Base-by-base conservation (phyloP, 306 rosid genomes). In the cucumber (Cucumis sativus) region DNA sequence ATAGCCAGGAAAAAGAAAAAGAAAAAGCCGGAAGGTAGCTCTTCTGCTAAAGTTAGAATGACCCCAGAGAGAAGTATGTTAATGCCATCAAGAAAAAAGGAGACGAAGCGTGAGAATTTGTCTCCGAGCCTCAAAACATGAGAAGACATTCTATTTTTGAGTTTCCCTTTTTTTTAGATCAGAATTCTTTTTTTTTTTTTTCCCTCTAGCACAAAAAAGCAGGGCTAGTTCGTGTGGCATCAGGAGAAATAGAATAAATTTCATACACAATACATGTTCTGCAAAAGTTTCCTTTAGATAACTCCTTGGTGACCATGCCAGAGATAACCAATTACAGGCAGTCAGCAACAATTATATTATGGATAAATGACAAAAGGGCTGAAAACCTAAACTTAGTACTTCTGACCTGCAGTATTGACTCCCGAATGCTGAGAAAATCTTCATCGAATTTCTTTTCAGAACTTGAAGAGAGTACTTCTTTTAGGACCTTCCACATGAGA, bases 351-450 rank as follows among this genome's bases (percentile, higher is more conserved):
- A 70, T 20, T 20, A 67, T 21, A n/a, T 4, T 23, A 7, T 25
- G n/a, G 78, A 37, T 28, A 59, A 55, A 45, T 25, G 58, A 43
- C 54, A 39, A 14, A 28, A 28, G 73, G 25, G 11, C 12, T 20
- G 15, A 33, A 66, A 57, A 6, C 21, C 23, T 43, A 0, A 69
- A 45, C 75, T 52, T 37, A 35, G 35, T 56, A 45, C 56, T 59
- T 25, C 80, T 83, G 78, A 93, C 98, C 96, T 93, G 93, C 79
- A 91, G 85, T 82, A 93, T 81, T 17, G 89, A 84, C 86, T 93
- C 98, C 30, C 96, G 98, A 1, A 89, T 86, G 68, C 83, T 84
- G 70, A 81, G 86, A 80, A 93, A 93, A 58, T 88, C 90, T 23
- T 92, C 93, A 61, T 91, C 82, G 51, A 78, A 40, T 73, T 86